These are phyloP conservation scores for Trametes sp. DNA, from an alignment of 1,284 basidiomycete species.

Conservation along the genomic window DNA sequence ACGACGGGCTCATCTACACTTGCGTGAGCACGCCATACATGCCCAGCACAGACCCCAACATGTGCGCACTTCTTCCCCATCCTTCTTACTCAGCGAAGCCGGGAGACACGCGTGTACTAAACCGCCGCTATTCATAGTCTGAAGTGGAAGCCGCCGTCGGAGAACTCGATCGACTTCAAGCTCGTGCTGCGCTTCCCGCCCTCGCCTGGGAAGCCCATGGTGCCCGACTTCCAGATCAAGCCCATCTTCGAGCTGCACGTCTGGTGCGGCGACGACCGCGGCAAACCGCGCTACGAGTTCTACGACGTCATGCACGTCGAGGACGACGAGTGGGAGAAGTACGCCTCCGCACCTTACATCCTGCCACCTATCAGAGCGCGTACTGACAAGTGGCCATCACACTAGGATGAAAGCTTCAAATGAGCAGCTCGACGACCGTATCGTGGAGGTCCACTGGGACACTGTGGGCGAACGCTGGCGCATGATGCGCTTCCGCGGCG, in stretches of 20 bases:
- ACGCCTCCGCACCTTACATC: conserved; percentile 40
- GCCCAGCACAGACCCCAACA: conserved; percentile 91
- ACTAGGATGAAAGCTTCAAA: conserved; percentile 83
- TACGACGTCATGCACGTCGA: conserved; percentile 90
- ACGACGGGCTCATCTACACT: conserved; percentile 98
- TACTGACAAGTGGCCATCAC: conserved; percentile 3
- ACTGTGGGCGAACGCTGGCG: conserved; percentile 72
- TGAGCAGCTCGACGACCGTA: conserved; percentile 91
- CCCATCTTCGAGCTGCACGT: conserved; percentile 87
- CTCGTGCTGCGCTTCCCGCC: conserved; percentile 93
- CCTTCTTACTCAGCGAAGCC: conserved; percentile 1
- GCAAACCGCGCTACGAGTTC: conserved; percentile 72
- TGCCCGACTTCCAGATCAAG: conserved; percentile 86
- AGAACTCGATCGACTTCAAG: conserved; percentile 98
- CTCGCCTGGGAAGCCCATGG: conserved; percentile 52
- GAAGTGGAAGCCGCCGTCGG: conserved; percentile 99
- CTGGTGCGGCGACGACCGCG: conserved; percentile 76
- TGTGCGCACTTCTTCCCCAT: conserved; percentile 60
- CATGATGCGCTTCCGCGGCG: conserved; percentile 91
- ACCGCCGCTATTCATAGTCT: conserved; percentile 57
- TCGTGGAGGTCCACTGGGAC: conserved; percentile 96
- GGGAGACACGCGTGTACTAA: conserved; percentile 11
- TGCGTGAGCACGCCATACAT: conserved; percentile 87
- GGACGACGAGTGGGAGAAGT: conserved; percentile 95
- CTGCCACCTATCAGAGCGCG: not conserved